These are phyloP conservation scores for Alternaria conjuncta DNA, from an alignment of 2,329 filamentous ascomycete species.

Conservation along the genomic window DNA sequence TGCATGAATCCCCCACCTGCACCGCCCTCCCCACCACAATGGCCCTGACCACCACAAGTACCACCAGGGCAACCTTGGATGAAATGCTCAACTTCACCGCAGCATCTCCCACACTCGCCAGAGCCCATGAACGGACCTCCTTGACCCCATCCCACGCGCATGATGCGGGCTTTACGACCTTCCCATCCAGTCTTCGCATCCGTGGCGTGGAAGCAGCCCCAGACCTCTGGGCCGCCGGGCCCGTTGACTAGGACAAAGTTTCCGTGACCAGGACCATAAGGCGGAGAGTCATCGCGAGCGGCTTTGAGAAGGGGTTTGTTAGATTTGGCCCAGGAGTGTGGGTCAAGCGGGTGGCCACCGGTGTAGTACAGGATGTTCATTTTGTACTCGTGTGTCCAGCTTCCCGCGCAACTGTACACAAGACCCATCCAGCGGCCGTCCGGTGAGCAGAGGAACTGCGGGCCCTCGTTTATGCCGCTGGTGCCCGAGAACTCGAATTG, in stretches of 20 bases:
- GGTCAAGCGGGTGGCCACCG: conserved; percentile 51
- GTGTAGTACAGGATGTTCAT: conserved; percentile 54
- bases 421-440: conserved; percentile 51
- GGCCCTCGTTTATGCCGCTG: conserved; percentile 55
- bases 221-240: conserved; percentile 46
- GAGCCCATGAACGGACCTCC: conserved; percentile 53
- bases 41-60: conserved; percentile 32
- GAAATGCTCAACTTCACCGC: conserved; percentile 41
- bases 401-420: conserved; percentile 56
- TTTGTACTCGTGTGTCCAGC: conserved; percentile 58
- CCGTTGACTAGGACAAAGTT: conserved; percentile 51
- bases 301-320: conserved; percentile 49
- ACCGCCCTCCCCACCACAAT: conserved; percentile 28
- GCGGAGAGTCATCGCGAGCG: conserved; percentile 41
- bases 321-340: conserved; percentile 49
- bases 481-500: conserved; percentile 51
- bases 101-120: conserved; percentile 46
- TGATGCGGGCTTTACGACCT: conserved; percentile 53
- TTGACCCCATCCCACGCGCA: conserved; percentile 49
- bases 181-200: conserved; percentile 55
- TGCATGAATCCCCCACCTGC: conserved; percentile 19
- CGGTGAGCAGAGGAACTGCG: conserved; percentile 47
- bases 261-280: conserved; percentile 56
- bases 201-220: conserved; percentile 56
- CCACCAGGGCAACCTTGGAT: conserved; percentile 38